phyloP scores from a whole-genome alignment of 2,329 filamentous ascomycete species.

The Didymellaceae sp. region DNA sequence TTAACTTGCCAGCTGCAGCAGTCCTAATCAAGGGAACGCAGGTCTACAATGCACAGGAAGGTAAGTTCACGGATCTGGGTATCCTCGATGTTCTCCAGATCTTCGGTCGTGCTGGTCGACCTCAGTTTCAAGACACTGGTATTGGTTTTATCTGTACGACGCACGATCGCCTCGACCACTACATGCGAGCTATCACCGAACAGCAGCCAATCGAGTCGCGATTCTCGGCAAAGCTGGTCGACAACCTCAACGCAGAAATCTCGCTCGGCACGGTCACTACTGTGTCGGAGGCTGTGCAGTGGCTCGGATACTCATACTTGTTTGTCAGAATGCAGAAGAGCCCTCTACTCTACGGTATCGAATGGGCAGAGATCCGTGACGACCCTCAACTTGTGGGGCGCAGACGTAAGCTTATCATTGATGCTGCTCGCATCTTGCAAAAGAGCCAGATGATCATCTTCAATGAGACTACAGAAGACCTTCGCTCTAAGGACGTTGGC shows the following conservation, averaged over 20 bases:
- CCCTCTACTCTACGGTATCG: slow-evolving; percentile 90
- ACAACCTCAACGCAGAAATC: slow-evolving; percentile 96
- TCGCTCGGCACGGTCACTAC: slow-evolving; percentile 93
- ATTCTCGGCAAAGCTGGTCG: slow-evolving; percentile 90
- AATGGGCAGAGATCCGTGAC: slow-evolving; percentile 87
- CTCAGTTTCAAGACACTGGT: slow-evolving; percentile 96
- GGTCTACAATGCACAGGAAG: slow-evolving; percentile 93
- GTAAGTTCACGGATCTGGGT: slow-evolving; percentile 94
- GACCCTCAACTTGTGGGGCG: slow-evolving; percentile 88
- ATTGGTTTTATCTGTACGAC: slow-evolving; percentile 98
- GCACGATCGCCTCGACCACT: slow-evolving; percentile 90
- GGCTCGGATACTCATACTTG: slow-evolving; percentile 97
- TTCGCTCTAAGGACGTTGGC: slow-evolving; percentile 92
- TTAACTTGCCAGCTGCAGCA: slow-evolving; percentile 94
- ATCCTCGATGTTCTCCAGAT: slow-evolving; percentile 98
- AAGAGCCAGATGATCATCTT: slow-evolving; percentile 99
- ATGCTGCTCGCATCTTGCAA: slow-evolving; percentile 85
- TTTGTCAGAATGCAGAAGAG: slow-evolving; percentile 97
- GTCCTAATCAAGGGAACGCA: slow-evolving; percentile 99
- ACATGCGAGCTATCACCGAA: slow-evolving; percentile 89
- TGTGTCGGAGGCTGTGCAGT: slow-evolving; percentile 89
- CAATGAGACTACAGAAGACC: slow-evolving; percentile 91
- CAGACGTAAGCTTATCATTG: slow-evolving; percentile 82
- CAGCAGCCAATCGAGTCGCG: slow-evolving; percentile 98
- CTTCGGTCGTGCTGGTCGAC: slow-evolving; percentile 95